Percentiles rank a stretch among this genome's conserved stretches.
Conservation (phyloP, 352 stramenopile species). For the Pythium periplocum region DNA sequence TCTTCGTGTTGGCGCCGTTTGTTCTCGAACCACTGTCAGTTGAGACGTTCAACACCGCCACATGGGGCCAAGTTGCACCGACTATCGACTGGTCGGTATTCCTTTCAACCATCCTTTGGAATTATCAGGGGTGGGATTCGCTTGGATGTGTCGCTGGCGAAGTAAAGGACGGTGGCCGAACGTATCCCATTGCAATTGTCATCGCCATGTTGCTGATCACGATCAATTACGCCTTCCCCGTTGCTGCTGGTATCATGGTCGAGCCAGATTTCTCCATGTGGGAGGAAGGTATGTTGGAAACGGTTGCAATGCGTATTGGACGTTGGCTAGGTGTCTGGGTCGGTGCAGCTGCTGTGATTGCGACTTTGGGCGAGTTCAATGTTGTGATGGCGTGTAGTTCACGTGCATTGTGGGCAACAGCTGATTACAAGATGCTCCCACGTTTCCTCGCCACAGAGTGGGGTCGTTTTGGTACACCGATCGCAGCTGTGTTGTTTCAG, state of each 20-base stretch:
- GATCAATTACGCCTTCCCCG: slow-evolving; percentile 83
- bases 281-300: slow-evolving; percentile 72
- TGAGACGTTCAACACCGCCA: slow-evolving; percentile 66
- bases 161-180: slow-evolving; percentile 72
- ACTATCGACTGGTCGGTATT: slow-evolving; percentile 83
- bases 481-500: slow-evolving; percentile 74
- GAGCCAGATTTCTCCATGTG: slow-evolving; percentile 61
- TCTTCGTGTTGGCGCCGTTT: slow-evolving; percentile 80
- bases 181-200: slow-evolving; percentile 79
- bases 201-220: slow-evolving; percentile 81
- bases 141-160: slow-evolving; percentile 81
- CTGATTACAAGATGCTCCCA: slow-evolving; percentile 85
- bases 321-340: slow-evolving; percentile 82
- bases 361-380: slow-evolving; percentile 81
- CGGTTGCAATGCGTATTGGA: slow-evolving; percentile 63
- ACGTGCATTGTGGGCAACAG: slow-evolving; percentile 72
- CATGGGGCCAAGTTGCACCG: slow-evolving; percentile 61
- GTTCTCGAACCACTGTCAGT: slow-evolving; percentile 69
- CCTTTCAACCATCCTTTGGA: slow-evolving; percentile 82
- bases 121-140: slow-evolving; percentile 86
- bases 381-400: slow-evolving; percentile 84
- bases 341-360: slow-evolving; percentile 65
- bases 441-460: slow-evolving; percentile 52
- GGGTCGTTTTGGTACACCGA: slow-evolving; percentile 71
- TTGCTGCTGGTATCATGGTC: slow-evolving; percentile 75